Conservation (phyloP, 805 yeast genomes). For the Clavispora fructus region DNA sequence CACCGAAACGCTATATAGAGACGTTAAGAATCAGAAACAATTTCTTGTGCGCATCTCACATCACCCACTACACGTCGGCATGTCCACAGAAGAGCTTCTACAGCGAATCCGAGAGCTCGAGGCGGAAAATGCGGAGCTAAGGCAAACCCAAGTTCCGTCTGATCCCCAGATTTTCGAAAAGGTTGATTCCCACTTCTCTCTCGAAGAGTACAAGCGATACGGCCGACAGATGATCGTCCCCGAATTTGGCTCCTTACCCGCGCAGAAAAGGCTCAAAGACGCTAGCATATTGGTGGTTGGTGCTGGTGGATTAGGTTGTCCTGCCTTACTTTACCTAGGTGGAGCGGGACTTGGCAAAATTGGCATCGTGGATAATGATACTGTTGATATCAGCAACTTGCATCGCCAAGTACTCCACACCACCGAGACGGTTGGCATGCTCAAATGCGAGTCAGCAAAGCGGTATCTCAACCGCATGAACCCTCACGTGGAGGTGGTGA, state of each 20-base stretch:
- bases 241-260: constrained; percentile 48
- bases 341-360: constrained; percentile 85
- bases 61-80: neutral
- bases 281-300: constrained; percentile 76
- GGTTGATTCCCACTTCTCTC: constrained; percentile 17
- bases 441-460: constrained; percentile 78
- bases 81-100: constrained; percentile 16
- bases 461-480: constrained; percentile 50
- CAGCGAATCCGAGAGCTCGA: constrained; percentile 18
- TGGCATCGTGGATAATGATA: constrained; percentile 85
- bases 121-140: constrained; percentile 12
- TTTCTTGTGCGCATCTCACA: neutral
- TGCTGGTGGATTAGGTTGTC: constrained; percentile 96
- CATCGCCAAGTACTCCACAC: constrained; percentile 87
- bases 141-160: constrained; percentile 9
- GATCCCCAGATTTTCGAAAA: constrained; percentile 6
- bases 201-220: constrained; percentile 74
- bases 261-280: constrained; percentile 54
- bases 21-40: neutral
- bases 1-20: neutral
- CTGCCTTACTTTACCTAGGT: constrained; percentile 75
- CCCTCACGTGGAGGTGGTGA: constrained; percentile 55
- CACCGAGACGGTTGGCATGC: constrained; percentile 57
- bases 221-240: constrained; percentile 97
- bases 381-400: constrained; percentile 77